A percentile compares a stretch with the other conserved stretches of the same genome.
Conservation (phyloP, 352 stramenopile genomes). For the Globisporangium carolinianum region DNA sequence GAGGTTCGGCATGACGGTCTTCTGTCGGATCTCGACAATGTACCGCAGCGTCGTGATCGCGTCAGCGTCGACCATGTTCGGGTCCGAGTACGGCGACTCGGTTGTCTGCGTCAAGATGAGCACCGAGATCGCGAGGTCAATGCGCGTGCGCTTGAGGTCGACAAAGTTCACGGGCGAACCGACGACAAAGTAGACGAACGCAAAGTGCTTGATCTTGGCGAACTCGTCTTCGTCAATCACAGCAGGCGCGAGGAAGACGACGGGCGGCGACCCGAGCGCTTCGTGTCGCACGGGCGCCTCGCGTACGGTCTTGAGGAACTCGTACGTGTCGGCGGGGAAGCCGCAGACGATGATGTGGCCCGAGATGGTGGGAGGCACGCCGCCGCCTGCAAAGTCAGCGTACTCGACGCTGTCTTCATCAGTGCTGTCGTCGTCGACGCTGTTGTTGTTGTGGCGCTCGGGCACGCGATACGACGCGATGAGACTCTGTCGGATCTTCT, state of each 20-base stretch:
- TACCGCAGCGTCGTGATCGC: conserved; percentile 77
- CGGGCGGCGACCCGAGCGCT: conserved; percentile 25
- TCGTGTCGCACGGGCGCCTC: conserved; percentile 41
- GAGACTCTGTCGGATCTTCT: conserved; percentile 46
- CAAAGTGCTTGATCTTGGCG: conserved; percentile 37
- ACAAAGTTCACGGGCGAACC: conserved; percentile 71
- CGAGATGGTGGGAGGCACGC: conserved; percentile 28
- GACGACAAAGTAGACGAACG: conserved; percentile 56
- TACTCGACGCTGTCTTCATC: conserved; percentile 30
- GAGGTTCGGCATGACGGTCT: conserved; percentile 55
- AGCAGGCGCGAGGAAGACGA: conserved; percentile 49
- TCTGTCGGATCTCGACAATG: conserved; percentile 76
- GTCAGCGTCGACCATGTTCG: conserved; percentile 79
- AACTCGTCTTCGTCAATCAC: conserved; percentile 58
- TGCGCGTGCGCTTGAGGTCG: conserved; percentile 63
- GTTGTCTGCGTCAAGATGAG: conserved; percentile 55
- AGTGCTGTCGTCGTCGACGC: too few relatives aligned
- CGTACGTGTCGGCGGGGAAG: conserved; percentile 52
- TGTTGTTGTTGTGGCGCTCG: conserved; percentile 9
- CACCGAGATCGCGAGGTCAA: conserved; percentile 45
- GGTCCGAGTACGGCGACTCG: conserved; percentile 48
- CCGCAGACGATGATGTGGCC: conserved; percentile 70
- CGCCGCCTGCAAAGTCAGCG: conserved; percentile 38
- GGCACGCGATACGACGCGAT: conserved; percentile 46
- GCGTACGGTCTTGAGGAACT: conserved; percentile 67